Evolutionary conservation across 2,329 filamentous ascomycete genomes (phyloP).

Genomic region (Ophiostoma pallidulum): DNA sequence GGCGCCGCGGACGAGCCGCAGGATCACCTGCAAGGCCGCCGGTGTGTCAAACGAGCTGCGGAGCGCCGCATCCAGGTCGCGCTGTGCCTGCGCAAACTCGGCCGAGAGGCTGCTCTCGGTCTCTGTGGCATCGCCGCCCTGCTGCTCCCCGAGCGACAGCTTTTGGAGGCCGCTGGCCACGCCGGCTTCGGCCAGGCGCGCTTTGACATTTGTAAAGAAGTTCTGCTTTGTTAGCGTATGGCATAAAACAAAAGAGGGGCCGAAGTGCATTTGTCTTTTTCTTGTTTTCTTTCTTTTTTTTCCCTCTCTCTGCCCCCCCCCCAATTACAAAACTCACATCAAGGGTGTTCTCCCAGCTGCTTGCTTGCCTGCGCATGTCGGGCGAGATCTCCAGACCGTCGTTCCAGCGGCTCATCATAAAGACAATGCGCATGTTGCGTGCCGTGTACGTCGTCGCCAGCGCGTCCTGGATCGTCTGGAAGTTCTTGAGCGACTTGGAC

Average conservation of each 20-base stretch:
- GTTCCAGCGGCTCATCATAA: conserved; percentile 59
- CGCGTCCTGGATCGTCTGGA: conserved; percentile 60
- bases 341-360: conserved; percentile 44
- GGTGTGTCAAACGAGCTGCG: conserved; percentile 63
- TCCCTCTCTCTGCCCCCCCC: no score
- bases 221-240: conserved; percentile 10
- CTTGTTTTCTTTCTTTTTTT: no score
- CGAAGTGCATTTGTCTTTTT: no score
- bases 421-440: conserved; percentile 56
- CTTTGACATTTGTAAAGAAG: conserved; percentile 18
- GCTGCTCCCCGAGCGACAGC: conserved; percentile 8
- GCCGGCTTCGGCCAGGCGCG: conserved; percentile 11
- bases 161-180: conserved; percentile 7
- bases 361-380: conserved; percentile 49
- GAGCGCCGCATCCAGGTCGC: conserved; percentile 49
- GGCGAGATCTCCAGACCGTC: conserved; percentile 62
- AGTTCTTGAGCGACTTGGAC: conserved; percentile 66
- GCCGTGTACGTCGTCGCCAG: conserved; percentile 54
- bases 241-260: neutral
- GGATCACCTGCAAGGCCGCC: conserved; percentile 50
- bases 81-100: conserved; percentile 44
- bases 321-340: conserved; percentile 14
- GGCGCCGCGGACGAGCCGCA: conserved; percentile 54
- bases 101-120: conserved; percentile 18
- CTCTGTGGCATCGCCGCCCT: neutral